Evolutionary conservation across 2,329 filamentous ascomycete species (phyloP), one percentile per base, ranked within the genome.

Genomic region (Cladosporium sp.): DNA sequence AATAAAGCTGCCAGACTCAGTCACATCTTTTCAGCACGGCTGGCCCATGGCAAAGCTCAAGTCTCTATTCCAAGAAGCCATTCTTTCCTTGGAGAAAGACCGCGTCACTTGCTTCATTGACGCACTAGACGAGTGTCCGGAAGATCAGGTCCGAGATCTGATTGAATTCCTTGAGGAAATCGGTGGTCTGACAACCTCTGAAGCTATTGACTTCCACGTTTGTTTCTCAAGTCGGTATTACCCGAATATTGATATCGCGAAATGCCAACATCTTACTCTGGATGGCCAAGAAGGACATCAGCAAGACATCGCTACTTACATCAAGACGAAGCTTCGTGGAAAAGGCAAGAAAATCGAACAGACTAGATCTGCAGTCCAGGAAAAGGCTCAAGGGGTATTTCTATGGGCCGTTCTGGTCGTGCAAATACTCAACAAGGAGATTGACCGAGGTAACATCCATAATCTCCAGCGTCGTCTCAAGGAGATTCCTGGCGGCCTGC

Each of bases 191-290:
- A 5, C 11, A 7, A 15, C 12, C 3, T 20, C 29, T 2, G 32
- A 9, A 15, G 11, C 7, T 1, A 32, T 16, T 1, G 16, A 32
- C 2, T 58, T 72, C 13, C 54, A 51, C 11, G 55, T 72, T 11
- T 72, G 64, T 50, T 67, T 74, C 36, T 69, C 72, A 0, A 74
- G 71, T 51, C 62, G 72, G 4, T 70, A 74, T 51, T 75, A 74
- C 56, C 43, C 43, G 1, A 2, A 29, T 3, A 22, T 47, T 6
- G 15, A n/a, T 8, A 30, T 47, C 1, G 15, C 38, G n/a, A 13
- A n/a, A 4, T 39, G 43, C 15, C 20, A n/a, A 2, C 15, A 38
- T 4, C 13, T 47, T 1, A 29, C 13, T 8, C 43, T 47, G 8
- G 43, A 47, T 6, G 22, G 13, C 4, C 20, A 47, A 15, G 3